Base-by-base conservation (phyloP, 805 yeast genomes). In the Lachancea mirantina region DNA sequence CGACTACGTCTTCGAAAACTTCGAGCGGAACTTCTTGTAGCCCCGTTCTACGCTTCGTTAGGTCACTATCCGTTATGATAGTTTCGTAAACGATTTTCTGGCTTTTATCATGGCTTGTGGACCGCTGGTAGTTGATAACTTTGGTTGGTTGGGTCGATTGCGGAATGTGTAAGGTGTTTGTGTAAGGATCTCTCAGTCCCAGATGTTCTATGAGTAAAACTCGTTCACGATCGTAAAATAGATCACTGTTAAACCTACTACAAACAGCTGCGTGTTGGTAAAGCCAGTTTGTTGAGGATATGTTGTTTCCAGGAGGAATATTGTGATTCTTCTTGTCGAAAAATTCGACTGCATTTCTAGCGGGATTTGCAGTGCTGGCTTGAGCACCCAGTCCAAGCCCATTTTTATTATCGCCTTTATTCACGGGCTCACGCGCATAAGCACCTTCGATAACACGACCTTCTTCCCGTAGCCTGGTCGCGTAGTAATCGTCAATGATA, bases 401-500 rank as follows among this genome's bases (percentile, higher is more conserved):
- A 5, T 25, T 15, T 25, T 43, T 37, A 5, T 29, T 23, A 21
- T 23, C 26, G 4, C 19, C 26, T 25, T 34, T 40, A 23, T 39
- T 34, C 3, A 59, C 50, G 1, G 63, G 59, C n/a, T 49, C 56
- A 14, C 52, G 39, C 5, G 51, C 54, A 23, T 38, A 38, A 7
- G 52, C 81, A 15, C 94, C 95, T 34, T 76, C 75, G 11, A 70
- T 68, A 18, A 74, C 80, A 22, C 85, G 87, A 16, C 72, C 73
- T 26, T 65, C 69, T 19, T 52, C 59, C 13, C 62, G 57, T 2
- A 71, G 64, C 29, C 59, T 67, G 19, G 70, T 61, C 1, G 77
- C 94, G 65, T 88, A 84, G 56, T 88, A 92, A 57, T 92, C 98
- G 61, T 92, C 98, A 8, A 64, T 68, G 18, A 84, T 80, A 43